Evolutionary conservation across 2,329 filamentous ascomycete species (phyloP).

Genomic region (Paracoccidioides brasiliensis): DNA sequence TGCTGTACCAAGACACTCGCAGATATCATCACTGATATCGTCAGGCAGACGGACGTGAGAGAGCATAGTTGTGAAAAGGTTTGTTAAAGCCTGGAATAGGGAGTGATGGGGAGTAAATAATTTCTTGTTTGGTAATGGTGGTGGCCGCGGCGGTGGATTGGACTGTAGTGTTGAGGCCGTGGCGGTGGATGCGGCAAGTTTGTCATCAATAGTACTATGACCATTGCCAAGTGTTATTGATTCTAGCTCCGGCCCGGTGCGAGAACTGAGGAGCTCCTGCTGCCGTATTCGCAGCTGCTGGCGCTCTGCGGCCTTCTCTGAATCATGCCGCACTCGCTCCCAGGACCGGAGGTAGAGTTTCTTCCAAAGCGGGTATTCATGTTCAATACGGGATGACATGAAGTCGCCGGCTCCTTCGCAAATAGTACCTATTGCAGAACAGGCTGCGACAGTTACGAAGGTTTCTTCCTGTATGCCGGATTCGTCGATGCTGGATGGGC

Average conservation of each 20-base stretch:
- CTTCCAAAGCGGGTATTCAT: slow-evolving; percentile 44
- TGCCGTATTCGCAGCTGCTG: slow-evolving; percentile 17
- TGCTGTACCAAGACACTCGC: slow-evolving; percentile 26
- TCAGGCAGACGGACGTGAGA: slow-evolving; percentile 27
- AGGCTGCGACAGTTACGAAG: slow-evolving; percentile 52
- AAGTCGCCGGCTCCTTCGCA: slow-evolving; percentile 69
- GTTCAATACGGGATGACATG: slow-evolving; percentile 59
- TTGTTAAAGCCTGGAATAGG: slow-evolving; percentile 26
- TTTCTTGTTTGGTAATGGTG: slow-evolving; percentile 12
- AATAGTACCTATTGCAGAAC: slow-evolving; percentile 54
- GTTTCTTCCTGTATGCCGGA: slow-evolving; percentile 26
- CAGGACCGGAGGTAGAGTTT: slow-evolving; percentile 28
- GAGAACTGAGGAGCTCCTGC: not conserved
- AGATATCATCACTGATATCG: slow-evolving; percentile 29
- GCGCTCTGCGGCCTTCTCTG: slow-evolving; percentile 24
- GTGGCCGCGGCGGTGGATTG: slow-evolving; percentile 8
- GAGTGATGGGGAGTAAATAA: slow-evolving; percentile 28
- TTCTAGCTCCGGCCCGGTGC: not conserved
- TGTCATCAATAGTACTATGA: not conserved
- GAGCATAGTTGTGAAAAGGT: slow-evolving; percentile 29
- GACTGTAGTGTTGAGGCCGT: not conserved
- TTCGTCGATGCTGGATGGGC: slow-evolving; percentile 31
- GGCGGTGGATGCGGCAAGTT: not conserved
- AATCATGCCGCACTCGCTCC: slow-evolving; percentile 25
- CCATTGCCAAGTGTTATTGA: not conserved